Evolutionary conservation across 1,284 basidiomycete species (phyloP).

Genomic region (Heterobasidion parviporum): DNA sequence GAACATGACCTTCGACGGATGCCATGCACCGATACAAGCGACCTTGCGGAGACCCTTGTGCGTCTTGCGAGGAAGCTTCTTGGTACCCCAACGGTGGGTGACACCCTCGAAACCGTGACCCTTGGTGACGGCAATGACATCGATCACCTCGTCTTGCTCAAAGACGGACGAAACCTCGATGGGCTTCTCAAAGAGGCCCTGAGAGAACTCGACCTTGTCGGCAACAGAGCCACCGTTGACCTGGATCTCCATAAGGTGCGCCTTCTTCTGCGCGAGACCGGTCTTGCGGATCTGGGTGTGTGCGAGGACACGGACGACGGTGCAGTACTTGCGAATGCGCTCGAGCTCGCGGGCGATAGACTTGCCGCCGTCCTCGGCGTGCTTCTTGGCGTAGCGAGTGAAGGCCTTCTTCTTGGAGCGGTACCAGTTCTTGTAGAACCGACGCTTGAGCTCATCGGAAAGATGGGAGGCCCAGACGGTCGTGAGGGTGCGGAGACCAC

Average conservation of each 20-base stretch:
- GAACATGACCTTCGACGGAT: conserved; percentile 99
- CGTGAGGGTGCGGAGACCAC: conserved; percentile 85
- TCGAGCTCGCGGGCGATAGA: conserved; percentile 94
- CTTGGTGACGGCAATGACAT: conserved; percentile 98
- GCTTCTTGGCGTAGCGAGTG: conserved; percentile 99
- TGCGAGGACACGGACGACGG: conserved; percentile 97
- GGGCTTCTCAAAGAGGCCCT: conserved; percentile 96
- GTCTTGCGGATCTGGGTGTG: conserved; percentile 99
- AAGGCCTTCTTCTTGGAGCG: conserved; percentile 99
- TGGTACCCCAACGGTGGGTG: conserved; percentile 98
- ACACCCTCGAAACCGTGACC: conserved; percentile 99
- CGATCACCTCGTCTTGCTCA: conserved; percentile 95
- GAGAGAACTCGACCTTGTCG: conserved; percentile 98
- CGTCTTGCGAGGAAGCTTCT: conserved; percentile 97
- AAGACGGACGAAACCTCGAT: conserved; percentile 84
- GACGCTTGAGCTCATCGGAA: conserved; percentile 90
- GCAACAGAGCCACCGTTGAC: conserved; percentile 96
- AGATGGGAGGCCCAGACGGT: conserved; percentile 82
- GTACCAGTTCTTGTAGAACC: conserved; percentile 99
- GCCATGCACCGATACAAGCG: conserved; percentile 99
- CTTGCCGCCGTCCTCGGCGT: conserved; percentile 92
- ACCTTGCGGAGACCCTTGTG: conserved; percentile 99
- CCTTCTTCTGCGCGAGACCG: conserved; percentile 98
- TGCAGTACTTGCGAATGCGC: conserved; percentile 99
- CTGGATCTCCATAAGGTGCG: conserved; percentile 99